Evolutionary conservation across 2,329 filamentous ascomycete genomes (phyloP).

Genomic region (Penicillium sp.): DNA sequence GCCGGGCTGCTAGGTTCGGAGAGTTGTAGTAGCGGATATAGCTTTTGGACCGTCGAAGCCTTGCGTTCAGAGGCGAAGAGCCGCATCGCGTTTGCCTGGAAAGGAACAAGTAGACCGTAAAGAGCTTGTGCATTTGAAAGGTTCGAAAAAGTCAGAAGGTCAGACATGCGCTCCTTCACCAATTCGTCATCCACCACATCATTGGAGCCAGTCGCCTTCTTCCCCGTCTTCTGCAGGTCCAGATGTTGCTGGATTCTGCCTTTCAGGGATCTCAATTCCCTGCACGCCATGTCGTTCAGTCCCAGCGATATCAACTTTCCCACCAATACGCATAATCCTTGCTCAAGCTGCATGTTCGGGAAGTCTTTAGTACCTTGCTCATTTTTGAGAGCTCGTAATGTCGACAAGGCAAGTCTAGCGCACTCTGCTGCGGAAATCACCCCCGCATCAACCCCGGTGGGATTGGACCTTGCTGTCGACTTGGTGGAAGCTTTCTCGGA

Average conservation of each 20-base stretch:
- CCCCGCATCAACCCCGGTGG: constrained; percentile 21
- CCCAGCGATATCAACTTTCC: constrained; percentile 44
- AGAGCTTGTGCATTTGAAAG: constrained; percentile 27
- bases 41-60: constrained; percentile 32
- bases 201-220: constrained; percentile 14
- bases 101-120: constrained; percentile 37
- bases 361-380: constrained; percentile 25
- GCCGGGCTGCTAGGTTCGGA: constrained; percentile 40
- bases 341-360: constrained; percentile 43
- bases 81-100: constrained; percentile 43
- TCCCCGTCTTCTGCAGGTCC: constrained; percentile 20
- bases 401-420: constrained; percentile 41
- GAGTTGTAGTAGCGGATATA: constrained; percentile 32
- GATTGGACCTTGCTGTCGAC: constrained; percentile 25
- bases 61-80: constrained; percentile 38
- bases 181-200: constrained; percentile 27
- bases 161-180: constrained; percentile 37
- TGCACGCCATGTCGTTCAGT: constrained; percentile 42
- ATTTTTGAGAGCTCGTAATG: constrained; percentile 36
- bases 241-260: constrained; percentile 36
- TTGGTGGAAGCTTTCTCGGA: constrained; percentile 27
- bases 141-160: constrained; percentile 38
- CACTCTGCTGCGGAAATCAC: constrained; percentile 40
- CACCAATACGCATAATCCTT: constrained; percentile 43
- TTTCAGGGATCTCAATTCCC: constrained; percentile 43